Base-by-base conservation (phyloP, 768 basidiomycete genomes). In the Suillus luteus region DNA sequence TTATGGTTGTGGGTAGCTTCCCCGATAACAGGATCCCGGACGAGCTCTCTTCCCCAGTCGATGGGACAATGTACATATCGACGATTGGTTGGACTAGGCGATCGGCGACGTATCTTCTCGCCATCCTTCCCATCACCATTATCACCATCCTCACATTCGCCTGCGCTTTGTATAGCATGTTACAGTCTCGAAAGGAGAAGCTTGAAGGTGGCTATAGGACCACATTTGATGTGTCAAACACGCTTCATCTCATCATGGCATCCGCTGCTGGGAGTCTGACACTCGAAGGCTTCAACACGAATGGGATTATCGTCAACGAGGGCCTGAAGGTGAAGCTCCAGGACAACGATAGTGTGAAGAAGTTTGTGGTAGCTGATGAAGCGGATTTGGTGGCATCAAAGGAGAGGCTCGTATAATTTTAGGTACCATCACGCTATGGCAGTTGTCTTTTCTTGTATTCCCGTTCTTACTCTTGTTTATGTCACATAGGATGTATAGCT, bases 51-150 rank as follows among this genome's bases (percentile, higher is more conserved):
- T 33, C 55, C 4, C 35, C 1, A 48, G 22, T 48, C 46, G 24
- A 22, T 24, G 46, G 46, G 46, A 48, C 46, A 0, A 48, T 48
- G 46, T 55, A 11, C 54, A 44, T 62, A 44, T 44, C 52, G 24
- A 62, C 62, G 22, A 44, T 62, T 6, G 62, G 62, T 7, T 62
- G 62, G 62, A 51, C 55, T 44, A 38, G 44, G 24, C 19, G 38
- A 5, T 54, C 27, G 2, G 31, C 61, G 10, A 44, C 49, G 10
- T 62, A 62, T 49, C 61, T 62, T n/a, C 52, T 62, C 35, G 51
- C 62, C 8, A 55, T 41, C 15, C 9, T 62, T 5, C 62, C 62
- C 1, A 9, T 62, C 27, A 54, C 51, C 35, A 35, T 44, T 5
- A 24, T 62, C 31, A 44, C 54, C 17, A 33, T 55, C 15, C 54